These are phyloP conservation scores for Salvia hispanica DNA, from an alignment of 257 asterid genomes.

Conservation along the genomic window DNA sequence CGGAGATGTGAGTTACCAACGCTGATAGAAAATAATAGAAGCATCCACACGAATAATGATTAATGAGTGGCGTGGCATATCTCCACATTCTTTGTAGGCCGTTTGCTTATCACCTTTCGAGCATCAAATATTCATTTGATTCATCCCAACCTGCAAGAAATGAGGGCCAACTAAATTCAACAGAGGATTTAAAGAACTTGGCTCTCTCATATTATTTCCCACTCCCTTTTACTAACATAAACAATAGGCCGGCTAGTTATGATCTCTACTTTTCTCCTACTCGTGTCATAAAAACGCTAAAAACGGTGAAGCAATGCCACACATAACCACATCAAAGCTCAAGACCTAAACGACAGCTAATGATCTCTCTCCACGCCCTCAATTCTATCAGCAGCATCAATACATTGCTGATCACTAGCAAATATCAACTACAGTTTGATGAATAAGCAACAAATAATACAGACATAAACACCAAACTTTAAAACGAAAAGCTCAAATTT, in stretches of 20 bases:
- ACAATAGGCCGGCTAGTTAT: neutral
- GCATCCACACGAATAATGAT: neutral
- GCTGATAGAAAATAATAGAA: neutral
- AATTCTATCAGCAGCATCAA: neutral
- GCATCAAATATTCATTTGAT: slow-evolving; percentile 39
- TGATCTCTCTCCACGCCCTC: too few species aligned
- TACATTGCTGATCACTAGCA: neutral
- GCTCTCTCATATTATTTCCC: neutral
- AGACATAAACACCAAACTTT: neutral
- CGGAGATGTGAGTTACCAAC: slow-evolving; percentile 24
- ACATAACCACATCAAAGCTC: neutral
- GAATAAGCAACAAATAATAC: neutral
- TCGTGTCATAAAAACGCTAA: neutral
- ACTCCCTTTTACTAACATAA: neutral
- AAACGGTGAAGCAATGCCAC: slow-evolving; percentile 11
- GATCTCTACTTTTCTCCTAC: slow-evolving; percentile 17
- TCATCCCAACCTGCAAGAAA: slow-evolving; percentile 48
- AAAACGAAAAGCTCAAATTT: slow-evolving; percentile 2
- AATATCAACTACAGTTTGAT: neutral
- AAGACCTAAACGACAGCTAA: neutral
- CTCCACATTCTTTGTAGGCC: too few species aligned
- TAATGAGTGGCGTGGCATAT: too few species aligned
- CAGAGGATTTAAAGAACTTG: too few species aligned
- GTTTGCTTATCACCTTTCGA: neutral
- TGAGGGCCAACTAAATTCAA: neutral